Conservation (phyloP, 805 yeast genomes). For the Cyberlindnera japonica region DNA sequence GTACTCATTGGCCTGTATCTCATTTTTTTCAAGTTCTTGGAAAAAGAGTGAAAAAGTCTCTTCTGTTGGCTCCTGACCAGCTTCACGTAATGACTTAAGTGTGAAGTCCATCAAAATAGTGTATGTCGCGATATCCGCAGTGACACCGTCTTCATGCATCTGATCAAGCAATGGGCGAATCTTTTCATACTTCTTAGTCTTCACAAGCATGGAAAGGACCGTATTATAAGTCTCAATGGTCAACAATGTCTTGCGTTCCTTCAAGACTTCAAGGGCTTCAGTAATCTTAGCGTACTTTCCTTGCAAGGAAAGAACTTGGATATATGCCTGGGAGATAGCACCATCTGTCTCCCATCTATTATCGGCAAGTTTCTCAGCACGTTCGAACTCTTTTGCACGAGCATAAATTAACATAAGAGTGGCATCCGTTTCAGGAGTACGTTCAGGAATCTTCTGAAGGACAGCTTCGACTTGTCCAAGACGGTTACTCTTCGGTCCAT, state of each 20-base stretch:
- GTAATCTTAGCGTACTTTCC: slow-evolving; percentile 16
- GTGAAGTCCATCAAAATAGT: slow-evolving; percentile 54
- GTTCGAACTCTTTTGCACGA: slow-evolving; percentile 40
- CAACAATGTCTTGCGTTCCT: slow-evolving; percentile 37
- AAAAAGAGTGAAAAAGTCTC: slow-evolving; percentile 38
- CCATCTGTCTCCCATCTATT: slow-evolving; percentile 35
- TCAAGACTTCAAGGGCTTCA: slow-evolving; percentile 7
- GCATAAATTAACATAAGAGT: slow-evolving; percentile 45
- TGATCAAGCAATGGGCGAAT: slow-evolving; percentile 48
- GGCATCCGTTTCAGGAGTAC: slow-evolving; percentile 47
- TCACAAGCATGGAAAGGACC: slow-evolving; percentile 41
- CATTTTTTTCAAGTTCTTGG: slow-evolving; percentile 36
- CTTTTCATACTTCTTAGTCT: slow-evolving; percentile 36
- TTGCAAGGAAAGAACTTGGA: slow-evolving; percentile 19
- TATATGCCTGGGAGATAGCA: slow-evolving; percentile 20
- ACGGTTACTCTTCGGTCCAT: slow-evolving; percentile 26
- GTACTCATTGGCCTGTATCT: slow-evolving; percentile 39
- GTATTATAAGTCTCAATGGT: slow-evolving; percentile 49
- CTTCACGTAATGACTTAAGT: slow-evolving; percentile 42
- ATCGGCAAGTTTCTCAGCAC: slow-evolving; percentile 31
- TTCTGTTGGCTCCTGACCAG: slow-evolving; percentile 40
- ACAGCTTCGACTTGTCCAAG: slow-evolving; percentile 37
- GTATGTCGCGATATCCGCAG: slow-evolving; percentile 61
- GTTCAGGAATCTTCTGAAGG: slow-evolving; percentile 32
- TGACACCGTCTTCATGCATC: slow-evolving; percentile 39